Base-by-base conservation (phyloP, 2,329 filamentous ascomycete species). In the Fusarium torreyae region DNA sequence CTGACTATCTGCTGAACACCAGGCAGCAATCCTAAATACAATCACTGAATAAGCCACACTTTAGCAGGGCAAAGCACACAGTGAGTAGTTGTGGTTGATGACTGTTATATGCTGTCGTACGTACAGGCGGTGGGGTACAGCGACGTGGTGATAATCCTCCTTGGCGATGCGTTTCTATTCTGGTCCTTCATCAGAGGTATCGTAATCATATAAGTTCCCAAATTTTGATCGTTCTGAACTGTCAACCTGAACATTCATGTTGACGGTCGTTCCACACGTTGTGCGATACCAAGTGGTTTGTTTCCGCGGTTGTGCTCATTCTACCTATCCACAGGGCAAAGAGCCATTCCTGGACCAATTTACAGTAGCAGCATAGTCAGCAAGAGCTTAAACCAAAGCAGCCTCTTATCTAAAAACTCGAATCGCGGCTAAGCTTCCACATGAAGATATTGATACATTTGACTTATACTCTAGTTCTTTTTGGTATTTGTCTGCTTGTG, bases 201-300 rank as follows among this genome's bases (percentile, higher is more conserved):
- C 8, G n/a, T 28, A n/a, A 43, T 22, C 44, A 18, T 24, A 20
- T n/a, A 24, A 44, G 24, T 18, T 36, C 26, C 20, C 20, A 8
- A 48, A 57, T 28, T 36, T 22, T 13, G 28, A 17, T 52, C 44
- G 20, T 14, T 52, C 39, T 44, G 33, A 6, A 60, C 36, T 26
- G 20, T 38, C 24, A 45, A 50, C 33, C 49, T 24, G 43, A 22
- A 13, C 18, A 28, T 39, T 7, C 14, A 18, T 14, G 15, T 3
- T 24, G 15, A 8, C 24, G 46, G 36, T 63, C 57, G 42, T 46
- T 26, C 42, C 17, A 18, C 18, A 50, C 31, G 43, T 9, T 38
- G 22, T 38, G 26, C 31, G 34, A 13, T 18, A 17, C n/a, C 33
- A 6, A 18, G 36, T 4, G 31, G 9, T 44, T 10, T 20, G 28